Evolutionary conservation across 2,329 filamentous ascomycete species (phyloP), one percentile per base, ranked within the genome.

Genomic region (Fonsecaea pedrosoi): DNA sequence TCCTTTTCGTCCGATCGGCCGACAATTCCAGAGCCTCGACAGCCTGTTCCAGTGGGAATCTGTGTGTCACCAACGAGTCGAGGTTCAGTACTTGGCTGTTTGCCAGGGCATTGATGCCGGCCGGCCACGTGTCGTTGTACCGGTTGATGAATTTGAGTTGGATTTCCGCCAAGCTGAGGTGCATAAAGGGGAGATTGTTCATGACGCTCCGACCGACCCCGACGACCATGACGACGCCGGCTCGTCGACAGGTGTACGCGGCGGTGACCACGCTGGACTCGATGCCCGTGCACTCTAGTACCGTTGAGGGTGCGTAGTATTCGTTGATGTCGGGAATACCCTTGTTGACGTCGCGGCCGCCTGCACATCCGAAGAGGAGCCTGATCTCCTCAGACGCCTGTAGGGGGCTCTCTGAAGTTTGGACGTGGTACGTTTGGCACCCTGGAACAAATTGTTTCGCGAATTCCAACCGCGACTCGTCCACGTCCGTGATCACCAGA

Each of bases 111-210:
- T 85, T 81, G 38, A 91, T 88, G 0, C 86, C 89, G 0, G 85
- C 83, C 0, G 89, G 88, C 89, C 89, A 91, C 0, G 88, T 90
- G 73, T 91, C 87, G 48, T 84, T 82, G 74, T 91, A 91, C 7
- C 89, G 82, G 75, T 91, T 90, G 74, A 90, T 91, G 77, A 91
- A 91, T 42, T 84, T 86, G 32, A 91, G 79, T 71, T 90, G 83
- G 69, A 91, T 89, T 85, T 89, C 87, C 3, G 85, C 84, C 42
- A 89, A 75, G 3, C 85, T 88, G 21, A 89, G 72, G 73, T 89
- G 86, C 87, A 89, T 90, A 69, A 90, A 89, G 0, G 87, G 87
- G 32, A 89, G 70, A 68, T 89, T 89, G 69, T 90, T 87, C 85
- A 90, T 88, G 7, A 85, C 80, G 32, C 83, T 78, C 69, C 80